Evolutionary conservation across 306 rosid species (phyloP).

Genomic region (Cucurbita maxima): DNA sequence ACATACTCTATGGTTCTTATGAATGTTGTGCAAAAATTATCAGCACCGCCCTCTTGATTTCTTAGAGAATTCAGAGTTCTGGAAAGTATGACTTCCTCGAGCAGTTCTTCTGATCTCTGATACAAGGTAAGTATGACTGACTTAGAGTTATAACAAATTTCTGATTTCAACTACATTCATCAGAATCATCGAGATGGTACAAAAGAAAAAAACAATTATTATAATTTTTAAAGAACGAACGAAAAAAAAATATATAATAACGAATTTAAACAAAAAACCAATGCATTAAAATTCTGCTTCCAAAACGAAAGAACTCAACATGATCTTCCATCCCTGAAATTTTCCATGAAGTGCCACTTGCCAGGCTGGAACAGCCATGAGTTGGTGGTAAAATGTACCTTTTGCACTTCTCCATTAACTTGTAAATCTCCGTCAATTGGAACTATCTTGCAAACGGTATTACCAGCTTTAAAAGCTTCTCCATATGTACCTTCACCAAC

Average conservation of each 20-base stretch:
- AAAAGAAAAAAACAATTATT: neutral
- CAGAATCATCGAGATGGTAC: neutral
- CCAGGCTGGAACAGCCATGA: neutral
- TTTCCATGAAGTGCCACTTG: conserved; percentile 4
- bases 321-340: neutral
- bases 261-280: neutral
- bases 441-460: conserved; percentile 75
- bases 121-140: conserved; percentile 8
- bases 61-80: conserved; percentile 69
- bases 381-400: conserved; percentile 32
- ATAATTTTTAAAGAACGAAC: neutral
- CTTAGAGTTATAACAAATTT: conserved; percentile 9
- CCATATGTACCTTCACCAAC: conserved; percentile 93
- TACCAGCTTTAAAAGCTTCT: conserved; percentile 79
- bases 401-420: conserved; percentile 84
- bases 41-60: conserved; percentile 22
- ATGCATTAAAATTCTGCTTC: neutral
- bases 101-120: conserved; percentile 76
- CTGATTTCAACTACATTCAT: neutral
- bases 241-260: neutral
- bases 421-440: conserved; percentile 72
- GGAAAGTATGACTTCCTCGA: conserved; percentile 83
- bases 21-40: conserved; percentile 51
- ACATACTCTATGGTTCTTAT: conserved; percentile 68
- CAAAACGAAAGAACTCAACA: neutral